Base-by-base conservation (phyloP, 2,329 filamentous ascomycete species). In the Phoma sp. region DNA sequence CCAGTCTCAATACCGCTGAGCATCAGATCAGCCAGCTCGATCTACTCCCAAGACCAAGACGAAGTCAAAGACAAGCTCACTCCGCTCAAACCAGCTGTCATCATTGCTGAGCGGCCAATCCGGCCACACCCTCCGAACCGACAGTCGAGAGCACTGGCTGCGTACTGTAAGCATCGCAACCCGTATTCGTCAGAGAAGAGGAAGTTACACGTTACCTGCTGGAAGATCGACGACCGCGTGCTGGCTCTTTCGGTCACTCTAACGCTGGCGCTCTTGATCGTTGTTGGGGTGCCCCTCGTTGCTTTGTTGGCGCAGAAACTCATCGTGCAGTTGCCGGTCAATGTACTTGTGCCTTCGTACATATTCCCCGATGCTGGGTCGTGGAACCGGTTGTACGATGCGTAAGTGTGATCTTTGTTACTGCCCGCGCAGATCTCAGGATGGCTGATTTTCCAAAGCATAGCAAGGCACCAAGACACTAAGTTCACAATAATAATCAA, bases 401-500 rank as follows among this genome's bases (percentile, higher is more conserved):
- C 61, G 64, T 69, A 56, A 40, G 64, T 63, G 15, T 13, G 5
- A 17, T 22, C 8, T 10, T 27, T 10, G 9, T 17, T 12, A 6
- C 37, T 12, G 13, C 13, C 2, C 13, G 9, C 2, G 31, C 37
- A 51, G 22, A 53, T 21, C 17, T 12, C 5, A 8, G 12, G n/a
- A 8, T 22, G 39, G 15, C 55, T 52, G 10, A 46, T 35, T 15
- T 13, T 6, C 37, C 15, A 15, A 39, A 69, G 68, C 15, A 56
- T 60, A 4, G 37, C 63, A 5, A 55, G 62, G 33, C 58, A 80
- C 58, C 73, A 73, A 10, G 61, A 77, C 24, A 67, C 74, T 55
- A 74, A 79, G 52, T 84, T 84, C 64, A 83, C 81, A 22, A 74
- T 82, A 6, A 73, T 80, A 43, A 78, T 83, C 46, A 83, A 82